A percentile compares a stretch with the other conserved stretches of the same genome.
Conservation (phyloP, 148 eudicot genomes). For the Heliosperma pusillum region DNA sequence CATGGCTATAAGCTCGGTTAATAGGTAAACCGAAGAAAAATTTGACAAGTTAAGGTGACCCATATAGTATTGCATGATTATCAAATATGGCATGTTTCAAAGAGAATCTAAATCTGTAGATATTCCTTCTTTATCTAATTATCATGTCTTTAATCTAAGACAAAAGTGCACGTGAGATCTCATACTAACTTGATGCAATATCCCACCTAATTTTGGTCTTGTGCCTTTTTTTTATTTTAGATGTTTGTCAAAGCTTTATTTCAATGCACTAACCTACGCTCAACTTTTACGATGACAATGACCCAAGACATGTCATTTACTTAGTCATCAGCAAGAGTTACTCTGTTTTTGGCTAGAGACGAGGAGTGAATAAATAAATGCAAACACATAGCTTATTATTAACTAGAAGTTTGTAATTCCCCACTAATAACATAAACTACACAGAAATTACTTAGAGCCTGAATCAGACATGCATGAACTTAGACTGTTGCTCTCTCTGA, state of each 20-base stretch:
- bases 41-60: conserved; percentile 10
- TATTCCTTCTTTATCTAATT: conserved; percentile 24
- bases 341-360: neutral
- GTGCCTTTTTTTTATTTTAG: conserved; percentile 6
- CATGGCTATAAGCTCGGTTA: too few relatives aligned
- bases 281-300: conserved; percentile 20
- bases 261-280: neutral
- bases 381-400: neutral
- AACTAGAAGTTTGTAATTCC: neutral
- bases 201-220: conserved; percentile 23
- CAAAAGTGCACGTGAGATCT: conserved; percentile 31
- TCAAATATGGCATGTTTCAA: conserved; percentile 19
- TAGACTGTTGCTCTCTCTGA: neutral
- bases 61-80: conserved; percentile 16
- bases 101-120: conserved; percentile 28
- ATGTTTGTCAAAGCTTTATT: conserved; percentile 4
- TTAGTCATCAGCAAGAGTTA: conserved; percentile 8
- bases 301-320: conserved; percentile 13
- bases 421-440: neutral
- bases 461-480: conserved; percentile 5
- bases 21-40: conserved; percentile 23
- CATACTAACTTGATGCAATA: conserved; percentile 22
- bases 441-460: neutral
- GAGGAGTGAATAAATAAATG: neutral
- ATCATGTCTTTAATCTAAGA: conserved; percentile 30